Conservation (phyloP, 2,329 filamentous ascomycete genomes). For the Beauveria australis region DNA sequence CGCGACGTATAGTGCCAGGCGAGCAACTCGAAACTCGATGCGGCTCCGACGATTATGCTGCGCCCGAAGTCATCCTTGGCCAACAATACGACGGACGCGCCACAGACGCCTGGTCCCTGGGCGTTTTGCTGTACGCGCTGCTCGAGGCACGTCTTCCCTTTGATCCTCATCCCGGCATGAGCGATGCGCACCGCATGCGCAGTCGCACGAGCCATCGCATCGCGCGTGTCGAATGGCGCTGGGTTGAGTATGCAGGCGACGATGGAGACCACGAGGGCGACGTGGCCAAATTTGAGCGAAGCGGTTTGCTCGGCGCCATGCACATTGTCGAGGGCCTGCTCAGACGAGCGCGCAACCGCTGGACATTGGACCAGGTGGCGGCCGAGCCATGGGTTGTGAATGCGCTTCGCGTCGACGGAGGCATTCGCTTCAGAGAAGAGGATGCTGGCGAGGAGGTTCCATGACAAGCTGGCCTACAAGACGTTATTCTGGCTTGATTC, state of each 20-base stretch:
- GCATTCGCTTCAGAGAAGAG: constrained; percentile 51
- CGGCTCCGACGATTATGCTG: constrained; percentile 94
- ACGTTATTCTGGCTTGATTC: too few relatives aligned
- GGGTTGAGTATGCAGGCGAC: constrained; percentile 76
- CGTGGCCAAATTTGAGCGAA: constrained; percentile 50
- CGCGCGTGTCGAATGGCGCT: constrained; percentile 89
- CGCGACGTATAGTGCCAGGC: constrained; percentile 73
- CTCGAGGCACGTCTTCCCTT: constrained; percentile 92
- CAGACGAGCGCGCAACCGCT: constrained; percentile 72
- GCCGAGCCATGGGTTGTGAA: constrained; percentile 66
- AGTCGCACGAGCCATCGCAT: constrained; percentile 89
- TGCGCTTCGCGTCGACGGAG: constrained; percentile 61
- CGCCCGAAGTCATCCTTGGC: constrained; percentile 91
- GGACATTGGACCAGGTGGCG: constrained; percentile 65
- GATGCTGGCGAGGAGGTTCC: constrained; percentile 46
- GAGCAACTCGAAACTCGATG: constrained; percentile 90
- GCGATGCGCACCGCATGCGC: constrained; percentile 65
- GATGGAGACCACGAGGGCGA: constrained; percentile 78
- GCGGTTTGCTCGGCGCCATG: constrained; percentile 65
- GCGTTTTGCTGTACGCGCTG: constrained; percentile 85
- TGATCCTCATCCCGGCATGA: constrained; percentile 75
- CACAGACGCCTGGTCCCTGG: constrained; percentile 91
- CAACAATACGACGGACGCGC: constrained; percentile 88
- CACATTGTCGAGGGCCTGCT: constrained; percentile 76
- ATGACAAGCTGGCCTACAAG: constrained; percentile 9